Conservation (phyloP, 768 basidiomycete species). For the Mycena galericulata region DNA sequence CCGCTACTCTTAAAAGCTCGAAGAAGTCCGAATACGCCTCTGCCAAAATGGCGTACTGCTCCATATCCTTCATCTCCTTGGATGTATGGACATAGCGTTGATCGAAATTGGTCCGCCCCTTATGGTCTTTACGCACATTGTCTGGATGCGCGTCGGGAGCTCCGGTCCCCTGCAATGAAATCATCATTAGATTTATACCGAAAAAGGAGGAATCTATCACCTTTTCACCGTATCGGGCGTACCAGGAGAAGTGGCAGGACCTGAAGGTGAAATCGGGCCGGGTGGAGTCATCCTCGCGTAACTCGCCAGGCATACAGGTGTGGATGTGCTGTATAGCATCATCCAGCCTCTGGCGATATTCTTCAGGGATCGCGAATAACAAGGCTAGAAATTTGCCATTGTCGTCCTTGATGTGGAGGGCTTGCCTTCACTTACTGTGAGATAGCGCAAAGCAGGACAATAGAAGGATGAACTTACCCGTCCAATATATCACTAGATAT, state of each 20-base stretch:
- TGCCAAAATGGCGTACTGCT: background rate
- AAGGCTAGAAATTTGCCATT: too few species aligned
- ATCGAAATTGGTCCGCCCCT: background rate
- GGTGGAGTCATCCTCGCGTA: background rate
- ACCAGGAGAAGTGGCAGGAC: slow-evolving; percentile 6
- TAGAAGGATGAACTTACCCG: too few species aligned
- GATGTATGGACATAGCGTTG: background rate
- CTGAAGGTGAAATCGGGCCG: background rate
- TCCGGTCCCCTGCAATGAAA: background rate
- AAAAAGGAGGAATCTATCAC: background rate
- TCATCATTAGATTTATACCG: background rate
- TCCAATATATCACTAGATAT: too few species aligned
- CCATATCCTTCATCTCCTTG: background rate
- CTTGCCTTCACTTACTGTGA: too few species aligned
- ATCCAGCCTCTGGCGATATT: too few species aligned
- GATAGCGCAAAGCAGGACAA: too few species aligned
- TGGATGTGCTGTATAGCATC: background rate
- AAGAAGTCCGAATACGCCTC: slow-evolving; percentile 6
- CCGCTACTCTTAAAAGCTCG: background rate
- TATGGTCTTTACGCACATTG: background rate
- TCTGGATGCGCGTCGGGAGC: slow-evolving; percentile 1
- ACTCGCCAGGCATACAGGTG: background rate
- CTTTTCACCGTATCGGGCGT: background rate
- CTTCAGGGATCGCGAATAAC: too few species aligned
- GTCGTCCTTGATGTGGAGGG: too few species aligned